These are phyloP conservation scores for Leishmania turanica DNA, from an alignment of 208 protist genomes.

Conservation along the genomic window DNA sequence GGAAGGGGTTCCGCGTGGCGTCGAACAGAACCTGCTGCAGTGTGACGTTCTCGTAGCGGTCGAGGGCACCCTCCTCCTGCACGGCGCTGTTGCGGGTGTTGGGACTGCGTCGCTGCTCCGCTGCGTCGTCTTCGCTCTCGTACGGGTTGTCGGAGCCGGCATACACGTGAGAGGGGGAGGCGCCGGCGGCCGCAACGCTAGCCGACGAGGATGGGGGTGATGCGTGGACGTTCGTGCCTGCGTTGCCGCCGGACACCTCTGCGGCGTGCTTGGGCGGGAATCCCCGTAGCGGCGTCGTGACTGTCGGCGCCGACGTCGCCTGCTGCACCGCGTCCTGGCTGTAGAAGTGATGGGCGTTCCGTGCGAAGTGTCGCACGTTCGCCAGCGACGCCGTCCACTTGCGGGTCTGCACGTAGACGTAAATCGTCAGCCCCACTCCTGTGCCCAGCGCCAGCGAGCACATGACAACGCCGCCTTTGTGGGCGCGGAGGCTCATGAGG, in stretches of 20 bases:
- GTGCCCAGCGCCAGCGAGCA: slow-evolving; percentile 52
- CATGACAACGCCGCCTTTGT: slow-evolving; percentile 50
- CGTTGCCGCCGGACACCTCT: background rate
- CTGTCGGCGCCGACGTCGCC: background rate
- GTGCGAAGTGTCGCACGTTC: slow-evolving; percentile 34
- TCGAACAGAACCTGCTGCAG: slow-evolving; percentile 31
- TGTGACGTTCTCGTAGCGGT: slow-evolving; percentile 45
- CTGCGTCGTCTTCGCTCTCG: slow-evolving; percentile 15
- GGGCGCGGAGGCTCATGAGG: slow-evolving; percentile 64
- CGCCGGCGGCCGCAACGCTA: background rate
- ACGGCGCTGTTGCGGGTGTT: slow-evolving; percentile 8
- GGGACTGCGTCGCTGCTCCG: slow-evolving; percentile 9
- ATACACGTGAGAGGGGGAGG: slow-evolving; percentile 4
- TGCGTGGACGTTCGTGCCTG: background rate
- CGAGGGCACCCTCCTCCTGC: slow-evolving; percentile 38
- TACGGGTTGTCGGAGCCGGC: background rate
- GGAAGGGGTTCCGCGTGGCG: slow-evolving; percentile 45
- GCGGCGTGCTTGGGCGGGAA: background rate
- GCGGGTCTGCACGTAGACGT: slow-evolving; percentile 51
- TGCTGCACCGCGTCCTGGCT: background rate
- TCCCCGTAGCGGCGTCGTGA: background rate
- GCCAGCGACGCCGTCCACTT: slow-evolving; percentile 58
- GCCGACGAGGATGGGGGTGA: background rate
- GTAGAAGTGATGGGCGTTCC: slow-evolving; percentile 10
- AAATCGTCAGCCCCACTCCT: slow-evolving; percentile 39